Base-by-base conservation (phyloP, 177 flowering plant genomes). In the Vitis hybrid region DNA sequence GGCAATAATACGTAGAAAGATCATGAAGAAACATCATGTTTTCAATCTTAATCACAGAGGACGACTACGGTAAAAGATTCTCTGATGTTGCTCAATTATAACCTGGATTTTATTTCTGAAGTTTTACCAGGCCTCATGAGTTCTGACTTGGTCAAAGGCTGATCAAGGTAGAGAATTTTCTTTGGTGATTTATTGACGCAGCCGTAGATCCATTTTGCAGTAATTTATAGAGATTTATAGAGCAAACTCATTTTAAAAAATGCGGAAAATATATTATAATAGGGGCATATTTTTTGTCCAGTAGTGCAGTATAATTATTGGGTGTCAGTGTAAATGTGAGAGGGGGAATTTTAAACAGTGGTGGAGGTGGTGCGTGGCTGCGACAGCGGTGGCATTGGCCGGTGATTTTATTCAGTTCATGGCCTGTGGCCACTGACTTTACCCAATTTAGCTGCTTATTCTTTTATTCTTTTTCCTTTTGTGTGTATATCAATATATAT, bases 121-220 rank as follows among this genome's bases (percentile, higher is more conserved):
- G 3, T 58, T 18, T 59, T 16, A 11, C 14, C 22, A 1, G 29
- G 15, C 18, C 20, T 19, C 3, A 19, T 45, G 31, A 60, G 52
- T 50, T 73, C 53, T 74, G 74, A 78, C 77, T 19, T 50, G 64
- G 75, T 78, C 80, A 73, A 78, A 74, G 64, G 72, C 80, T 73
- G 72, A 39, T 39, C 48, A 39, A 39, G 53, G 49, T 29, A 58
- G 2, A 49, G 29, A 10, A 57, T n/a, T 67, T 65, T 13, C 51
- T 60, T 67, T 18, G 55, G 14, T 49, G 67, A 63, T 63, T 18
- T 34, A 54, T 50, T 20, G 55, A 49, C 59, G 5, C 20, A 18
- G 8, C 10, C 29, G 10, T 22, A 0, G 10, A 8, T 7, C 3
- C 10, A 57, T 57, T 39, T 39, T 39, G 48, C 48, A 39, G 48